These are phyloP conservation scores for Rubia peregrina DNA, from an alignment of 305 asterid species.

Conservation along the genomic window DNA sequence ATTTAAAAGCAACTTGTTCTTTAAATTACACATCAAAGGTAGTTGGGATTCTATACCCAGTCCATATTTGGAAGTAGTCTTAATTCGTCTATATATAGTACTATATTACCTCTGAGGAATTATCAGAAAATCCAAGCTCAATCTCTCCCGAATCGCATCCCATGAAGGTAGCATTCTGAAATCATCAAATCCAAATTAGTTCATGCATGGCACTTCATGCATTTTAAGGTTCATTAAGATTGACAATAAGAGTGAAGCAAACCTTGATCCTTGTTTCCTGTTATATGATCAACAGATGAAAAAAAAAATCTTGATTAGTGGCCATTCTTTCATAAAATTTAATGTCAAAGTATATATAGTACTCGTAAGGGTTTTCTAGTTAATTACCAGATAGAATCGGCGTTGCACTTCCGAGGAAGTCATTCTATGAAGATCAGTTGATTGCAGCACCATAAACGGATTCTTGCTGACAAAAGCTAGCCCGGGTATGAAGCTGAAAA, in stretches of 20 bases:
- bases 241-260: conserved; percentile 8
- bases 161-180: conserved; percentile 53
- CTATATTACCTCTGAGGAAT: conserved; percentile 33
- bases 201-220: background rate
- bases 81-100: background rate
- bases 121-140: conserved; percentile 55
- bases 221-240: background rate
- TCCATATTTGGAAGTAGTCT: conserved; percentile 1
- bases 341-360: background rate
- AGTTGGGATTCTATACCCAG: background rate
- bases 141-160: conserved; percentile 72
- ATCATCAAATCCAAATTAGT: background rate
- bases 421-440: conserved; percentile 35
- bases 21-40: background rate
- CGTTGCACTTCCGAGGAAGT: conserved; percentile 42
- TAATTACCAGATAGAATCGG: conserved; percentile 51
- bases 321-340: background rate
- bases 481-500: conserved; percentile 60
- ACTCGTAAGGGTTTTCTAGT: no score
- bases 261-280: conserved; percentile 92
- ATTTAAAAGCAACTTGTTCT: background rate
- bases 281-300: background rate
- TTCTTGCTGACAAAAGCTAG: conserved; percentile 43
- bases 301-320: background rate
- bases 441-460: conserved; percentile 48